Evolutionary conservation across 208 protist species (phyloP), one percentile per base, ranked within the genome.

Genomic region (Borovskyia barvae): DNA sequence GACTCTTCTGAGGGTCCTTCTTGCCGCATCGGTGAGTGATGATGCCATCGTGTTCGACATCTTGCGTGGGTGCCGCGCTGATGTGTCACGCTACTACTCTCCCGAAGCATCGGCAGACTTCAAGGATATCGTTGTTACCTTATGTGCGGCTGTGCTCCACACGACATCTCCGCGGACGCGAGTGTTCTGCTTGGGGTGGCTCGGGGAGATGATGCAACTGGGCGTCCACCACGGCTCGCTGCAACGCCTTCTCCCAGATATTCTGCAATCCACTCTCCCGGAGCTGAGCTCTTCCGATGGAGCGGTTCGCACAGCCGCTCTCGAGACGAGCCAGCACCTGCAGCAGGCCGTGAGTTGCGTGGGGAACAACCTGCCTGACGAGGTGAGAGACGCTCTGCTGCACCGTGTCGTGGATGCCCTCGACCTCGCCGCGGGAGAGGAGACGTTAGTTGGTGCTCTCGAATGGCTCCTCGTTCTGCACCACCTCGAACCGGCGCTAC

Each of bases 401-500:
- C 53, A 33, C n/a, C 37, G 54, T 15, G 54, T 70, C n/a, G 3
- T 56, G 48, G 64, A 70, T 39, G 26, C 63, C 48, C 46, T 70
- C 15, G 29, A 46, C 40, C 45, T 46, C 39, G 52, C 48, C 41
- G 64, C 52, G 17, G 64, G 54, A 19, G 77, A 83, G 32, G 81
- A 84, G 33, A 72, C 73, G n/a, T 70, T 74, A 37, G 41, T 82
- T 2, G 73, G 70, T 0, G 51, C 64, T n/a, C 57, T 88, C 17
- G 81, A 88, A 46, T 88, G 81, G 81, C 68, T 87, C n/a, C 74
- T 79, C 33, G 51, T 85, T 3, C 25, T 80, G 29, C 66, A 68
- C 36, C 66, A 75, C 46, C 42, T 65, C 22, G 49, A 63, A 12
- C 49, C 77, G 40, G 39, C 49, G 22, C 51, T 69, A 0, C 62